Evolutionary conservation across 352 stramenopile genomes (phyloP).

Genomic region (Pythium periplocum): DNA sequence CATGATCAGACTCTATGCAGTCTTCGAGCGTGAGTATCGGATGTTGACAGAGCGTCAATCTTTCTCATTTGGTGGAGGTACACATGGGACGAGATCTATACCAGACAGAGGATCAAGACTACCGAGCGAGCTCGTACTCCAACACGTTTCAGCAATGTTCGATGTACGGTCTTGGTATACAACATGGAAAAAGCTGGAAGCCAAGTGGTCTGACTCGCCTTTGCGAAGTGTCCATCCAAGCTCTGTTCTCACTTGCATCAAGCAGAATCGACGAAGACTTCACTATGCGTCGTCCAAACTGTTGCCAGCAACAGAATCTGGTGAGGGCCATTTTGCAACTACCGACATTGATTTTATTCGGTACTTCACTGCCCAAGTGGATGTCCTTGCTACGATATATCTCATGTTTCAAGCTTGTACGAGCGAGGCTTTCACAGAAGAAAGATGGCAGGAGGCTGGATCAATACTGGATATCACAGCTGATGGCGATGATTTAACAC

Average conservation of each 20-base stretch:
- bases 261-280: slow-evolving; percentile 51
- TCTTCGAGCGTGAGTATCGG: slow-evolving; percentile 48
- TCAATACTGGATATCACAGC: too few species aligned
- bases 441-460: too few species aligned
- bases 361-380: too few species aligned
- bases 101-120: too few species aligned
- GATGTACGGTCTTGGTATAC: slow-evolving; percentile 52
- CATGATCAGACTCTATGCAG: slow-evolving; percentile 29
- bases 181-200: slow-evolving; percentile 38
- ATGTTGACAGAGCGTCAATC: slow-evolving; percentile 4
- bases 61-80: too few species aligned
- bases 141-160: slow-evolving; percentile 48
- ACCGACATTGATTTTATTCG: too few species aligned
- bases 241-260: slow-evolving; percentile 46
- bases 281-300: slow-evolving; percentile 30
- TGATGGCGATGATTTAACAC: too few species aligned
- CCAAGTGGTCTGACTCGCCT: slow-evolving; percentile 39
- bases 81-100: too few species aligned
- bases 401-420: too few species aligned
- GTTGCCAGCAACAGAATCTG: neutral
- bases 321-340: too few species aligned
- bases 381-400: too few species aligned
- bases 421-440: too few species aligned
- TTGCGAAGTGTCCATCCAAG: slow-evolving; percentile 36
- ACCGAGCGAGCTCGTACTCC: slow-evolving; percentile 31